These are phyloP conservation scores for Podospora pseudoanserina DNA, from an alignment of 495 filamentous ascomycete species.

Conservation along the genomic window DNA sequence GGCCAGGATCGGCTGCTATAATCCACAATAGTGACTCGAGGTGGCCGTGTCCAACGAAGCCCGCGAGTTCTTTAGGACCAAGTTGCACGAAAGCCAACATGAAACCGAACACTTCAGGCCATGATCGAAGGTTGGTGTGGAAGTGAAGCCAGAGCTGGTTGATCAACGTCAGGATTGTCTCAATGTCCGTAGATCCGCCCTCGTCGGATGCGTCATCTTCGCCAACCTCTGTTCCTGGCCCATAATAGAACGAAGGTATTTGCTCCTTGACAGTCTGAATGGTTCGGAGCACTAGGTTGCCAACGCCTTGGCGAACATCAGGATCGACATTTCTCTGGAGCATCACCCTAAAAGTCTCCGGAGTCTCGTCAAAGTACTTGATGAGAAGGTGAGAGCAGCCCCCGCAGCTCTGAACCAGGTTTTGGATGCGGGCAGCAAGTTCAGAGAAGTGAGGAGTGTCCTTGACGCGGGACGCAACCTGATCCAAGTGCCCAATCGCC, in stretches of 20 bases:
- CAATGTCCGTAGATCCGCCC: constrained; percentile 33
- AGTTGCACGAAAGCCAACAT: constrained; percentile 57
- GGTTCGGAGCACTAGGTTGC: constrained; percentile 52
- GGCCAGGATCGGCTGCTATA: constrained; percentile 55
- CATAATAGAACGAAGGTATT: constrained; percentile 41
- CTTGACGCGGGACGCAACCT: constrained; percentile 71
- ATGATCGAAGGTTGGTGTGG: constrained; percentile 58
- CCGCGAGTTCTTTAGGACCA: constrained; percentile 50
- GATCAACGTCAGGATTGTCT: constrained; percentile 43
- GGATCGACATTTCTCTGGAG: constrained; percentile 61
- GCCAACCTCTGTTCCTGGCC: constrained; percentile 13
- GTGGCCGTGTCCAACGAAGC: constrained; percentile 50
- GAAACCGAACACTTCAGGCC: constrained; percentile 78
- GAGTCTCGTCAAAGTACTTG: constrained; percentile 58
- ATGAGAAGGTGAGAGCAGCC: constrained; percentile 57
- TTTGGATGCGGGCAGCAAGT: constrained; percentile 52
- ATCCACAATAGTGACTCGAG: constrained; percentile 58
- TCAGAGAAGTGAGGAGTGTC: constrained; percentile 60
- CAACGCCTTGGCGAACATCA: constrained; percentile 58
- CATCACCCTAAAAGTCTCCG: constrained; percentile 59
- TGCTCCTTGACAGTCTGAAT: constrained; percentile 49
- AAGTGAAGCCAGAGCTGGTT: constrained; percentile 52
- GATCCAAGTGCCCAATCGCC: constrained; percentile 70
- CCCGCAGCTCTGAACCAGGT: constrained; percentile 52
- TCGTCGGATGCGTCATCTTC: constrained; percentile 11